Conservation (phyloP, 768 basidiomycete genomes). For the Floccularia luteovirens region DNA sequence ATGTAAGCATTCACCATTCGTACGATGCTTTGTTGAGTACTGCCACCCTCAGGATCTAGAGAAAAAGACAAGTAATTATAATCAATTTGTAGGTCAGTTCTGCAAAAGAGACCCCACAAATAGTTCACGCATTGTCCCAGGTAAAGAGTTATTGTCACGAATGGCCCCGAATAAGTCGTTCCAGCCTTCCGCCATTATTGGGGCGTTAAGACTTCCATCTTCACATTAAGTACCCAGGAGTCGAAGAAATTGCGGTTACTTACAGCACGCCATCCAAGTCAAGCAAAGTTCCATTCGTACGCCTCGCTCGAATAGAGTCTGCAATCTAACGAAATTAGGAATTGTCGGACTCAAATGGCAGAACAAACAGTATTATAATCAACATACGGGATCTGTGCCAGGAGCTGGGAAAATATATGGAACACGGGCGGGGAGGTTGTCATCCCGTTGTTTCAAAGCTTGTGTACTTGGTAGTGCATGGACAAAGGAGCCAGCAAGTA, state of each 20-base stretch:
- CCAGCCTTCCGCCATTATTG: conserved; percentile 22
- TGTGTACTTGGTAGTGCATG: too few species aligned
- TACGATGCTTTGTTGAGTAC: conserved; percentile 19
- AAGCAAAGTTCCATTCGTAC: conserved; percentile 23
- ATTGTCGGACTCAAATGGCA: not conserved
- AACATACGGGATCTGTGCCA: conserved; percentile 18
- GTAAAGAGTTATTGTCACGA: conserved; percentile 17
- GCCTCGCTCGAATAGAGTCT: conserved; percentile 24
- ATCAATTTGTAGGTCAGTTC: not conserved
- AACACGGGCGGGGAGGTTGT: conserved; percentile 31
- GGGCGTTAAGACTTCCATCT: conserved; percentile 17
- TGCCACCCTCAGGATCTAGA: conserved; percentile 19
- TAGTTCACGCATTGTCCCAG: conserved; percentile 26
- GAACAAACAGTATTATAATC: too few species aligned
- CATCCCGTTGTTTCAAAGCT: conserved; percentile 19
- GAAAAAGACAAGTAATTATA: not conserved
- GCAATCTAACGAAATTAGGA: conserved; percentile 18
- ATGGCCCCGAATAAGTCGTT: conserved; percentile 24
- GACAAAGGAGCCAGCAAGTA: too few species aligned
- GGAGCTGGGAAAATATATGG: conserved; percentile 34
- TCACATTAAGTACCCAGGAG: not conserved
- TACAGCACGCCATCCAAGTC: conserved; percentile 31
- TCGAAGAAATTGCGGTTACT: conserved; percentile 5
- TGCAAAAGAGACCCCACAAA: conserved; percentile 14
- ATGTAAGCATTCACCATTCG: conserved; percentile 14